These are phyloP conservation scores for Penicillium sp. DNA, from an alignment of 2,329 filamentous ascomycete species.

Conservation along the genomic window DNA sequence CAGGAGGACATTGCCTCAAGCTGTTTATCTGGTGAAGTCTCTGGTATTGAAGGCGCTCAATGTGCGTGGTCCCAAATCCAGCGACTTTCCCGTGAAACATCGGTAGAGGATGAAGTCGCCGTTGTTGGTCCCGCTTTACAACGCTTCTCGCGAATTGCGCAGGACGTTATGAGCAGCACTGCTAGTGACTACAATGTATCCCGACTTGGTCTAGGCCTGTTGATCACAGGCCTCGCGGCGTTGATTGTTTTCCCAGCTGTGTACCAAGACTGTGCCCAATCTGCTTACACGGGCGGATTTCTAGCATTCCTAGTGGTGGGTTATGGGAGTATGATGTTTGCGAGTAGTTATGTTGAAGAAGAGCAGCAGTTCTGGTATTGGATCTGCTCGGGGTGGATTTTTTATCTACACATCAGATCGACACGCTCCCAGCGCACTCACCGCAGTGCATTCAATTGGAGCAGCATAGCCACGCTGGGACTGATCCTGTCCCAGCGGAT, in stretches of 20 bases:
- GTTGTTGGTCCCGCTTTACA: conserved; percentile 26
- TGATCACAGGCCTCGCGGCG: conserved; percentile 46
- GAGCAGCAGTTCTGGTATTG: conserved; percentile 99
- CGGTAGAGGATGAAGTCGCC: conserved; percentile 13
- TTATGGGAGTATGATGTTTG: conserved; percentile 93
- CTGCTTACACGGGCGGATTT: conserved; percentile 30
- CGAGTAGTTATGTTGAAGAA: conserved; percentile 95
- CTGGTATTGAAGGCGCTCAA: conserved; percentile 57
- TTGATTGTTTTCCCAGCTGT: conserved; percentile 33
- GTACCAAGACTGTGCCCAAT: conserved; percentile 30
- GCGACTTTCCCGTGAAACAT: conserved; percentile 16
- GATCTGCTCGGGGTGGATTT: conserved; percentile 56
- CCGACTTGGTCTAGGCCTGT: conserved; percentile 39
- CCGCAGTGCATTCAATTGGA: not conserved
- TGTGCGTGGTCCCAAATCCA: conserved; percentile 63
- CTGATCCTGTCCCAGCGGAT: conserved; percentile 66
- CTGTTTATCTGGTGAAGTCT: conserved; percentile 25
- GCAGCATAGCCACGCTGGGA: conserved; percentile 35
- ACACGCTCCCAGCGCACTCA: not conserved
- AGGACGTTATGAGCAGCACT: conserved; percentile 79
- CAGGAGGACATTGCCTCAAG: conserved; percentile 14
- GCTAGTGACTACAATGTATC: conserved; percentile 87
- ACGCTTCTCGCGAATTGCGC: conserved; percentile 69
- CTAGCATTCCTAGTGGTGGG: conserved; percentile 56
- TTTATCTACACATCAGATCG: conserved; percentile 47